phyloP scores from a whole-genome alignment of 2,329 filamentous ascomycete genomes.

The Raffaelea arxii region DNA sequence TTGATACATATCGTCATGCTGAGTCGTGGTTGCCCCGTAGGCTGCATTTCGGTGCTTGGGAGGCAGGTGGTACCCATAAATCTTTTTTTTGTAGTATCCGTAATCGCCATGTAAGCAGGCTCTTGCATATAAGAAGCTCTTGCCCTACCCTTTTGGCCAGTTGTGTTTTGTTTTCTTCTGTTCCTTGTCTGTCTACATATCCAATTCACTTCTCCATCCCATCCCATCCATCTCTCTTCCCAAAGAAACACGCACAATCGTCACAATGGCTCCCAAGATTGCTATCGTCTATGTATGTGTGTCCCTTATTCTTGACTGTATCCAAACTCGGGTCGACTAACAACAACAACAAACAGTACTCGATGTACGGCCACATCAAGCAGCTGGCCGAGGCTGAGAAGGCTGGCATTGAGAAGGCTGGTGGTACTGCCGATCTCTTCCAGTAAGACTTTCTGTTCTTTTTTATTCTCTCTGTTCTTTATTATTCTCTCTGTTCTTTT shows the following conservation, averaged over 20 bases:
- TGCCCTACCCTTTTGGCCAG: neutral
- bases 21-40: neutral
- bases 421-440: constrained; percentile 71
- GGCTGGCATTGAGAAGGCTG: constrained; percentile 78
- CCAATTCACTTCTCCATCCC: neutral
- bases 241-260: constrained; percentile 9
- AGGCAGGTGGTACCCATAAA: neutral
- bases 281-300: constrained; percentile 76
- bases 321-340: too few species aligned
- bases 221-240: neutral
- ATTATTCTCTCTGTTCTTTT: too few species aligned
- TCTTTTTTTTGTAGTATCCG: too few species aligned
- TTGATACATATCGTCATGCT: neutral
- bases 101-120: neutral
- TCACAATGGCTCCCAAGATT: constrained; percentile 78
- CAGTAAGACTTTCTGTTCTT: constrained; percentile 43
- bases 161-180: neutral
- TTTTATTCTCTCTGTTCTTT: too few species aligned
- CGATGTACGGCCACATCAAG: constrained; percentile 86
- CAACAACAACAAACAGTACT: constrained; percentile 52
- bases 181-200: neutral
- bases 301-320: too few species aligned
- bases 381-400: constrained; percentile 82
- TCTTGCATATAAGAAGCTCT: neutral
- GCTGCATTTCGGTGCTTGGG: neutral